A percentile compares a stretch with the other conserved stretches of the same genome.
These are phyloP conservation scores for Dimocarpus longan DNA, from an alignment of 345 rosid species.

Conservation along the genomic window DNA sequence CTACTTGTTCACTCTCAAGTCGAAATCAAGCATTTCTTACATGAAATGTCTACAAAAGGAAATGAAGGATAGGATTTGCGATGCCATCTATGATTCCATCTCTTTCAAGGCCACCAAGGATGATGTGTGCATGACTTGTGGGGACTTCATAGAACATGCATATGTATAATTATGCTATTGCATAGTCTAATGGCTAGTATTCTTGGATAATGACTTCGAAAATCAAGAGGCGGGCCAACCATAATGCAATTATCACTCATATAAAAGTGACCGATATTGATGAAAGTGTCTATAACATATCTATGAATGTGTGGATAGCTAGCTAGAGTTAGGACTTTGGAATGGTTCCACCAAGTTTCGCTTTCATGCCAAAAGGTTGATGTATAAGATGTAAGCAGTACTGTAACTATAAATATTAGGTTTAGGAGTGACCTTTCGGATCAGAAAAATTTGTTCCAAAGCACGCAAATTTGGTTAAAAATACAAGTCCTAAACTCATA, in stretches of 20 bases:
- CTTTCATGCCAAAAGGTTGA: slow-evolving; percentile 14
- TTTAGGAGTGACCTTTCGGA: background rate
- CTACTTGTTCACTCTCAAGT: background rate
- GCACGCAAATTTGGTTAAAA: too few relatives aligned
- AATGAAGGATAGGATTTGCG: background rate
- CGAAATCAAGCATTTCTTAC: background rate
- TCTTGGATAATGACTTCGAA: slow-evolving; percentile 2
- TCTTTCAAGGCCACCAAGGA: slow-evolving; percentile 6
- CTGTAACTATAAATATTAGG: too few relatives aligned
- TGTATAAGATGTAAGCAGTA: background rate
- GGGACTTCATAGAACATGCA: background rate
- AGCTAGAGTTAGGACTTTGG: background rate
- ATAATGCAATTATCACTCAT: background rate
- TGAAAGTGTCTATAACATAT: background rate
- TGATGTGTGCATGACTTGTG: background rate
- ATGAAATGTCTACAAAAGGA: background rate
- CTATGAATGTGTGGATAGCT: background rate
- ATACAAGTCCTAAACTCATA: too few relatives aligned
- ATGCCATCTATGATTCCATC: background rate
- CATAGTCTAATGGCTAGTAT: background rate
- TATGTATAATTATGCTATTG: background rate
- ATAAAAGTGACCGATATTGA: too few relatives aligned
- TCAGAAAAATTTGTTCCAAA: too few relatives aligned
- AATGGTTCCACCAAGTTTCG: background rate
- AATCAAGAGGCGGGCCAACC: background rate